These are phyloP conservation scores for Pneumocystis carinii DNA, from an alignment of 1,139 yeast genomes.

Conservation along the genomic window DNA sequence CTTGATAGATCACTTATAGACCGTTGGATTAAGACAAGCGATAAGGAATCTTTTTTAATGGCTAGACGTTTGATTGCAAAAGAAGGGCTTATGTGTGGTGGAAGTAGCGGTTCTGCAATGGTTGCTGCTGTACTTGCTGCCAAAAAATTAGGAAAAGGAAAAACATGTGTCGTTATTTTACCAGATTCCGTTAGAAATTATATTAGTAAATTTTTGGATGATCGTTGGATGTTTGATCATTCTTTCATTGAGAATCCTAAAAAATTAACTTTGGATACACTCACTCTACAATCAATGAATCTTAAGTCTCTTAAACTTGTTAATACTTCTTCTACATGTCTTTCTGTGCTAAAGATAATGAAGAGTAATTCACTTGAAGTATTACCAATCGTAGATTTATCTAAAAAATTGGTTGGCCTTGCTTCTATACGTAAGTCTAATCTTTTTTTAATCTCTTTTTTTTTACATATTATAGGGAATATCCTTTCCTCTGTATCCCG, in stretches of 20 bases:
- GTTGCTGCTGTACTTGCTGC: slow-evolving; percentile 67
- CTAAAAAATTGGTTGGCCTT: no score
- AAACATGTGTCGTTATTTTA: slow-evolving; percentile 52
- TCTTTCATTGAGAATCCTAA: slow-evolving; percentile 33
- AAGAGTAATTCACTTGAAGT: no score
- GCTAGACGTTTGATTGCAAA: slow-evolving; percentile 74
- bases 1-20: slow-evolving; percentile 54
- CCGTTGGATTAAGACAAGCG: slow-evolving; percentile 77
- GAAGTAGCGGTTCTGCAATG: slow-evolving; percentile 73
- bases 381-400: no score
- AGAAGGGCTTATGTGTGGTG: slow-evolving; percentile 81
- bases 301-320: no score
- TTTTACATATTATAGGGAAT: no score
- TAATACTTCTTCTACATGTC: no score
- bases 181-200: slow-evolving; percentile 83
- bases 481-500: no score
- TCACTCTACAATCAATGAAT: no score
- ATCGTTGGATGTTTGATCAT: slow-evolving; percentile 78
- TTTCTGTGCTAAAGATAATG: no score
- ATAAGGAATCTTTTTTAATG: slow-evolving; percentile 60
- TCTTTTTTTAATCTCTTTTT: no score
- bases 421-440: no score
- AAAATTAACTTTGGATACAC: no score
- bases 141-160: slow-evolving; percentile 40
- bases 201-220: slow-evolving; percentile 76